A percentile compares a stretch with the other conserved stretches of the same genome.
Evolutionary conservation across 2,329 filamentous ascomycete species (phyloP).

Genomic region (Aspergillus vadensis): DNA sequence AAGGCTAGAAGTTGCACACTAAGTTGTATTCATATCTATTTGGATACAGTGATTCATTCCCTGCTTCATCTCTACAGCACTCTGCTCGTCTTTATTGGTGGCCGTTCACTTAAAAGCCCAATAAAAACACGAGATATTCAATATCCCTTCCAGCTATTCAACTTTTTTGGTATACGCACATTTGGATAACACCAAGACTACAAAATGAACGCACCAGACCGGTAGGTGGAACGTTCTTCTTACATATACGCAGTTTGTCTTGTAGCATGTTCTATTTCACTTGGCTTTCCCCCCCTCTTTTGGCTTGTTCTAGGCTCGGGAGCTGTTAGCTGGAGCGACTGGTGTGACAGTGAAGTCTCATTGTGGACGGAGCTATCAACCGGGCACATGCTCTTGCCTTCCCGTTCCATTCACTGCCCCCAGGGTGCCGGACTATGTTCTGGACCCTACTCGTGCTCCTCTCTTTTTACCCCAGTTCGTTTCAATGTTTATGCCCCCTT

Average conservation of each 20-base stretch:
- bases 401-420: not conserved
- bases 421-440: not conserved
- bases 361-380: not conserved
- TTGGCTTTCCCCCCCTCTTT: not conserved
- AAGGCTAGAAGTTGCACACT: not conserved
- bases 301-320: not conserved
- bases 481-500: not conserved
- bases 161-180: not conserved
- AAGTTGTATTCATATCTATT: not conserved
- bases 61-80: not conserved
- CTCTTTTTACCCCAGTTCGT: too few species aligned
- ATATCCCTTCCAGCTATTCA: constrained; percentile 5
- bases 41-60: not conserved
- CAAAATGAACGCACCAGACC: constrained; percentile 52
- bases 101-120: not conserved
- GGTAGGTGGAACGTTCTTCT: constrained; percentile 38
- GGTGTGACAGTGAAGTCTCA: not conserved
- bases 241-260: not conserved
- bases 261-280: not conserved
- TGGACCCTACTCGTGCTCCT: not conserved
- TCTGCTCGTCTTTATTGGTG: not conserved
- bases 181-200: constrained; percentile 2
- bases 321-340: not conserved
- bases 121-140: not conserved
- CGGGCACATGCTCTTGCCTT: not conserved